Evolutionary conservation across 169 alveolate genomes (phyloP).

Genomic region (Cryptosporidium felis): DNA sequence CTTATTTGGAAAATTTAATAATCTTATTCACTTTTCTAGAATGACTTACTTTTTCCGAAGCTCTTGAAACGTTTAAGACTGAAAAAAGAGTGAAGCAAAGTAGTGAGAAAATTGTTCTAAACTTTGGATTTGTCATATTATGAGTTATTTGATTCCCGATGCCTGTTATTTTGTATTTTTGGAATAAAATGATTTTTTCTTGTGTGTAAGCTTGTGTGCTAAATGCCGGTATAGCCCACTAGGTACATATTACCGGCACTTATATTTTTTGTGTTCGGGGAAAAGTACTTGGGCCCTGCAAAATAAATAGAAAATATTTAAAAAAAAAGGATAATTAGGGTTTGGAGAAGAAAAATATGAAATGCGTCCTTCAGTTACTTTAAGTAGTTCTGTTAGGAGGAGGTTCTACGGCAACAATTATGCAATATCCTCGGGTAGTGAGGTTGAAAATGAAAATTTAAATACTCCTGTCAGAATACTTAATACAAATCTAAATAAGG

Average conservation of each 20-base stretch:
- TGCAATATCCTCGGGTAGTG: slow-evolving; percentile 39
- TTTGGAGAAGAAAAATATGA: neutral
- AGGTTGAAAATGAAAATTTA: neutral
- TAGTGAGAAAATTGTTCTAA: too few relatives aligned
- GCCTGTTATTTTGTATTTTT: too few relatives aligned
- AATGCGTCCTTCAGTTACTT: slow-evolving; percentile 32
- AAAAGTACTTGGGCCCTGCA: neutral
- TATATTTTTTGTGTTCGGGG: neutral
- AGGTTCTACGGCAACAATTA: neutral
- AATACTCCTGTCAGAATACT: slow-evolving; percentile 3
- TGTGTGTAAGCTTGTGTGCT: too few relatives aligned
- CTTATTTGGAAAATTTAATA: too few relatives aligned
- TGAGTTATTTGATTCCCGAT: too few relatives aligned
- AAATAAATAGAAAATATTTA: neutral
- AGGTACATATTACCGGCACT: neutral
- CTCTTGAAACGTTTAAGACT: neutral
- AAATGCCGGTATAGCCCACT: neutral
- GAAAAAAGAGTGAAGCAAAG: neutral
- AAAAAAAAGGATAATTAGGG: neutral
- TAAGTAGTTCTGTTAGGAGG: slow-evolving; percentile 44
- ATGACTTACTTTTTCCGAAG: neutral
- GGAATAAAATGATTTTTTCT: too few relatives aligned
- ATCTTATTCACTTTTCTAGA: too few relatives aligned
- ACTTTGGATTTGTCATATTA: too few relatives aligned
- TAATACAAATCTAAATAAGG: neutral